Evolutionary conservation across 192 early-diverging fungal species (phyloP).

Genomic region (Podila epigama): DNA sequence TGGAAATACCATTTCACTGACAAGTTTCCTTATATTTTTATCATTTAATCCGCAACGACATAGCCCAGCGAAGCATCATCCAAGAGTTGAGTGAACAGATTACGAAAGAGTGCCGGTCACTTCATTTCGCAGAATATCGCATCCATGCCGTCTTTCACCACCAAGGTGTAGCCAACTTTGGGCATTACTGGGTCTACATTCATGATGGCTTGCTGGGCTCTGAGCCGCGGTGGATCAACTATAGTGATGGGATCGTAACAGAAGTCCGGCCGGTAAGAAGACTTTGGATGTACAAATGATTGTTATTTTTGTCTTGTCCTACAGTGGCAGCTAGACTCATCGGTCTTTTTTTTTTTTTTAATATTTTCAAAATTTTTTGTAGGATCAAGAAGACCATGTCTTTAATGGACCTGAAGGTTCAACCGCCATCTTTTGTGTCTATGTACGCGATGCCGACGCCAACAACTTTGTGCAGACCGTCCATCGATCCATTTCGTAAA

Average conservation of each 20-base stretch:
- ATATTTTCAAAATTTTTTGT: not conserved
- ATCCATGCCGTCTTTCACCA: constrained; percentile 85
- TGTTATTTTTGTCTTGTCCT: not conserved
- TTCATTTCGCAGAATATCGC: constrained; percentile 58
- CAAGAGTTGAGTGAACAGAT: constrained; percentile 16
- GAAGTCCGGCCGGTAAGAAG: constrained; percentile 49
- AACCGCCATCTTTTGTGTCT: constrained; percentile 80
- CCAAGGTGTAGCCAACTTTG: constrained; percentile 65
- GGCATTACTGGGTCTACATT: constrained; percentile 85
- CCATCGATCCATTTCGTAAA: constrained; percentile 5
- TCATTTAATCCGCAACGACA: not conserved
- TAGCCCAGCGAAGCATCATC: constrained; percentile 22
- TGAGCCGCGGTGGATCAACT: constrained; percentile 71
- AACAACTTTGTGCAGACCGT: constrained; percentile 34
- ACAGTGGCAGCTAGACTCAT: not conserved
- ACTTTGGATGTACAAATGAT: not conserved
- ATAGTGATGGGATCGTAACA: constrained; percentile 75
- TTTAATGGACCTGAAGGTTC: constrained; percentile 62
- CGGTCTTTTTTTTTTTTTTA: not conserved
- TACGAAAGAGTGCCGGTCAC: constrained; percentile 40
- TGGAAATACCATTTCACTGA: no score
- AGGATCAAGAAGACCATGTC: constrained; percentile 62
- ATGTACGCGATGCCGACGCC: constrained; percentile 52
- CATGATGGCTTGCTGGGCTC: constrained; percentile 43
- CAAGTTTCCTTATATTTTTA: not conserved